Conservation (phyloP, 768 basidiomycete genomes). For the Trametes maxima region DNA sequence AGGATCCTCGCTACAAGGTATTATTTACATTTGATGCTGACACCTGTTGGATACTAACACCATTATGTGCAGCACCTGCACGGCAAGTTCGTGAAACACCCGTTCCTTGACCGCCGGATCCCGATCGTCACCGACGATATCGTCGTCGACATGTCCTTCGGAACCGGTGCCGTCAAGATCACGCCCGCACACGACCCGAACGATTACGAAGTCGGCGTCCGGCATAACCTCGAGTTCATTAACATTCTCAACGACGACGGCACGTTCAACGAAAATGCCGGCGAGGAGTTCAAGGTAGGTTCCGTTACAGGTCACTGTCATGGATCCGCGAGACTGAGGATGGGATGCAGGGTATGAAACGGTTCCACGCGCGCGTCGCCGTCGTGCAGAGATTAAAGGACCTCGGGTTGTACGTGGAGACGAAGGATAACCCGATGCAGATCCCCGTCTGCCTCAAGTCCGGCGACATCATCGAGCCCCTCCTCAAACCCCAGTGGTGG, state of each 20-base stretch:
- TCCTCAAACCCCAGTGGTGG: conserved; percentile 99
- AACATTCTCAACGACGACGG: conserved; percentile 97
- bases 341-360: conserved; percentile 81
- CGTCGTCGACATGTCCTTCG: conserved; percentile 90
- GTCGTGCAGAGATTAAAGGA: conserved; percentile 86
- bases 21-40: background rate
- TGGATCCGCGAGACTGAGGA: background rate
- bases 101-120: conserved; percentile 83
- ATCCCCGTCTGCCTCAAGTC: conserved; percentile 94
- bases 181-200: conserved; percentile 98
- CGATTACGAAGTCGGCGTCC: conserved; percentile 91
- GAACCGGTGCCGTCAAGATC: conserved; percentile 98
- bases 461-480: conserved; percentile 92
- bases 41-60: background rate
- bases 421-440: conserved; percentile 96
- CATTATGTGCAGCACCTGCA: conserved; percentile 69
- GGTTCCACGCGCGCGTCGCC: conserved; percentile 88
- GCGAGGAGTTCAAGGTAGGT: conserved; percentile 67
- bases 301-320: too few species aligned
- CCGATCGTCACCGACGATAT: conserved; percentile 88
- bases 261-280: conserved; percentile 90
- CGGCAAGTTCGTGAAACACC: conserved; percentile 88
- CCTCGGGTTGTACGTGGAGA: conserved; percentile 82
- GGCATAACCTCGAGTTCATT: conserved; percentile 90
- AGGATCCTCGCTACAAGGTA: conserved; percentile 87